Evolutionary conservation across 2,329 filamentous ascomycete species (phyloP).

Genomic region (Cercospora brassicicola): DNA sequence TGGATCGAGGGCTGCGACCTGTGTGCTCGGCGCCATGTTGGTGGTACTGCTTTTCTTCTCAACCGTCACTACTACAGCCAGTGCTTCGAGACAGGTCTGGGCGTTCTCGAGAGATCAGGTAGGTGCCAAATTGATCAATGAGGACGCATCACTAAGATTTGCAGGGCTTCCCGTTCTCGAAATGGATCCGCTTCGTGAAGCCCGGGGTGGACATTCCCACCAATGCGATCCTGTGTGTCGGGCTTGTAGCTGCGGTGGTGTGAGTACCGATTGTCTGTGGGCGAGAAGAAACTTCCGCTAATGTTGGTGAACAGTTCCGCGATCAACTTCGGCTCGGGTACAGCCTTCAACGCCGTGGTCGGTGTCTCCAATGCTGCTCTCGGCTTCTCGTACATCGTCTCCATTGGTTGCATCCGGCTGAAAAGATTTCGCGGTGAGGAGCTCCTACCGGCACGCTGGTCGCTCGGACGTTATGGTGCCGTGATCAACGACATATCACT

Average conservation of each 20-base stretch:
- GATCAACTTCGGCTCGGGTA: constrained; percentile 46
- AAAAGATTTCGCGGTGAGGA: constrained; percentile 36
- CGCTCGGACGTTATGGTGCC: constrained; percentile 38
- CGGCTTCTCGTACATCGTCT: constrained; percentile 39
- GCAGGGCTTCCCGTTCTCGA: constrained; percentile 39
- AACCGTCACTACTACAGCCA: constrained; percentile 40
- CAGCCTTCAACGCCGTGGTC: constrained; percentile 45
- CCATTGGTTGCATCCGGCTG: constrained; percentile 37
- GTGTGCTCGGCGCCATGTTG: constrained; percentile 36
- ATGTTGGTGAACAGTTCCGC: constrained; percentile 26
- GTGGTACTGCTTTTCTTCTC: constrained; percentile 39
- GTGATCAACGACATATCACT: constrained; percentile 39
- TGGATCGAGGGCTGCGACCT: constrained; percentile 34
- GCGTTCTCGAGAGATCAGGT: constrained; percentile 38
- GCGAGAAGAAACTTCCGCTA: not conserved
- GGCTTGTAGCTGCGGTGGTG: constrained; percentile 38
- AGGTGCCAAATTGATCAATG: not conserved
- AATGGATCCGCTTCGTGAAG: constrained; percentile 37
- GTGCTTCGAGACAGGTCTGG: constrained; percentile 39
- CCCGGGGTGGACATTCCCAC: constrained; percentile 37
- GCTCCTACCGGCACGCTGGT: constrained; percentile 37
- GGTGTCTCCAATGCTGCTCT: constrained; percentile 42
- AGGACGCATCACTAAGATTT: not conserved
- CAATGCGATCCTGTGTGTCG: constrained; percentile 37
- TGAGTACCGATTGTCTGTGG: not conserved